Evolutionary conservation across 2,329 filamentous ascomycete species (phyloP).

Genomic region (Blastomyces gilchristii): DNA sequence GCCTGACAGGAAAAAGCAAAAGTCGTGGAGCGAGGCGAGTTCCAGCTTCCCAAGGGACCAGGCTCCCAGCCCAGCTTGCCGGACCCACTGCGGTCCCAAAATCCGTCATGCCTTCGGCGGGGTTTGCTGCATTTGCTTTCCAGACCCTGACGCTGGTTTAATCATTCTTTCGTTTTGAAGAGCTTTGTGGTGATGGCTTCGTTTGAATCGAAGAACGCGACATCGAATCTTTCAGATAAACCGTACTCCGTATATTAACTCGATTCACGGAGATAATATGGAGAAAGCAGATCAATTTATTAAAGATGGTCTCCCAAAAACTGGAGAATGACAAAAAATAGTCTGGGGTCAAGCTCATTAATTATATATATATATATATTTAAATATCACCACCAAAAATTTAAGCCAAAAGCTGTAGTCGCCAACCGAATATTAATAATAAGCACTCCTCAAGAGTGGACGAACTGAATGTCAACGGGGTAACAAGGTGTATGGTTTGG

Average conservation of each 20-base stretch:
- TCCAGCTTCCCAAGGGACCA: not conserved
- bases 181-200: too few relatives aligned
- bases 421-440: not conserved
- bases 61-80: not conserved
- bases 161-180: not conserved
- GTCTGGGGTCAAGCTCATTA: not conserved
- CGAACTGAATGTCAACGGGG: not conserved
- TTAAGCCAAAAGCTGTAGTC: not conserved
- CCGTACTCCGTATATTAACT: not conserved
- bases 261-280: not conserved
- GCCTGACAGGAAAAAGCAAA: not conserved
- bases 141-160: not conserved
- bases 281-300: not conserved
- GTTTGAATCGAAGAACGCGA: not conserved
- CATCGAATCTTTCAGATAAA: not conserved
- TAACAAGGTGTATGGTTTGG: not conserved
- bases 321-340: not conserved
- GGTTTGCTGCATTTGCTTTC: not conserved
- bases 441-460: constrained; percentile 1
- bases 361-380: not conserved
- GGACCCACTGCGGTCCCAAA: not conserved
- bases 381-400: not conserved
- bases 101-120: not conserved
- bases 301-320: not conserved
- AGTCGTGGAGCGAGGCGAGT: not conserved